Base-by-base conservation (phyloP, 805 yeast genomes). In the Nakazawaea wyomingensis region DNA sequence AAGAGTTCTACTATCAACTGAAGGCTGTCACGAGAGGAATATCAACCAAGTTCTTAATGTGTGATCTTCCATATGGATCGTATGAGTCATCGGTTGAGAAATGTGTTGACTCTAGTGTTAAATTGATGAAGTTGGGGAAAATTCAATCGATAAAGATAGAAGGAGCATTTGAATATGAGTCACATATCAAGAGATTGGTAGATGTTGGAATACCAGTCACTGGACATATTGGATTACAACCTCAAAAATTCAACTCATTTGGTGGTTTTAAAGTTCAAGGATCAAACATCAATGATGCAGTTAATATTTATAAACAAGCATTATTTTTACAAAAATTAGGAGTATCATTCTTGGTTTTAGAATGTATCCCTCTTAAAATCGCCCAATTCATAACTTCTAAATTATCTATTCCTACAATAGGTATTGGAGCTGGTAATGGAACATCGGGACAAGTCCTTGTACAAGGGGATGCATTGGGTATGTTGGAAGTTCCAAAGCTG, bases 181-280 rank as follows among this genome's bases (percentile, higher is more conserved):
- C 72, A 2, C 75, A 82, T 1, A 74, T 93, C 8, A 54, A 61
- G 44, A 72, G 71, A 47, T 61, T 91, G 16, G 70, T 80, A 1
- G 57, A 71, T 4, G 68, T 82, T 14, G 98, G 98, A 1, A 80
- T 91, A 8, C 95, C 97, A 0, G 89, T 89, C 2, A 72, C 87
- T 64, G 97, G 95, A 1, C 99, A 91, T 60, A 77, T 87, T 24
- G 99, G 99, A 0, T 66, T 91, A 26, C 87, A 96, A 4, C 99
- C 99, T 2, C 98, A 93, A 59, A 74, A 86, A 34, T 80, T 80
- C 48, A 78, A 86, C 49, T 58, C 86, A 0, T 57, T 85, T 11
- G 90, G 96, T 17, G 99, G 99, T 0, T 91, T 82, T 63, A 84
- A 80, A 61, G 83, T 86, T 1, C 99, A 91, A 60, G 97, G 96